Evolutionary conservation across 352 stramenopile genomes (phyloP).

Genomic region (Aphanomyces stellatus): DNA sequence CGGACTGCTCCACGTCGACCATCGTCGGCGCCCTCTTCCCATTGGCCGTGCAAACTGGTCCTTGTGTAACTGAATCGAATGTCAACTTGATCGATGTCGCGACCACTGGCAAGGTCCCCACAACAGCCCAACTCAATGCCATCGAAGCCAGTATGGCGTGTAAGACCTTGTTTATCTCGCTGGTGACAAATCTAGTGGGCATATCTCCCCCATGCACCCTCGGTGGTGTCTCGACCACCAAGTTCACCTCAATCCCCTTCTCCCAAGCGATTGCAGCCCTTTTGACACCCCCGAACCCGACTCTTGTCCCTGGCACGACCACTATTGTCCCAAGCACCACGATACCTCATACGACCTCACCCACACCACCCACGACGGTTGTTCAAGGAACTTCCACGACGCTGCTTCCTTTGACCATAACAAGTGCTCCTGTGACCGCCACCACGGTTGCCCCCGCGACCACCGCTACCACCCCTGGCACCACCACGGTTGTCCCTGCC

Average conservation of each 20-base stretch:
- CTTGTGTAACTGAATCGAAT: not conserved
- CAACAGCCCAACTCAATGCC: not conserved
- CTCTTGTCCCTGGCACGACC: too few species aligned
- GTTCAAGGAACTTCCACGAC: too few species aligned
- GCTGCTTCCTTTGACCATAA: too few species aligned
- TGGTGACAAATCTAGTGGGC: not conserved
- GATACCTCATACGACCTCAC: too few species aligned
- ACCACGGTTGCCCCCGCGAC: too few species aligned
- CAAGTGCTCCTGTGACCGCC: too few species aligned
- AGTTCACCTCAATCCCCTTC: not conserved
- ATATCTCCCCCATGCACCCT: slow-evolving; percentile 7
- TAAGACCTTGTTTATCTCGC: not conserved
- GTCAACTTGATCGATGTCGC: not conserved
- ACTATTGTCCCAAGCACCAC: too few species aligned
- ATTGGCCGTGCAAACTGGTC: not conserved
- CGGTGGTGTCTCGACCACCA: not conserved
- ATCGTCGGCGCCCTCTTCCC: not conserved
- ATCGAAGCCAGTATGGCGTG: not conserved
- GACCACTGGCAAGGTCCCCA: not conserved
- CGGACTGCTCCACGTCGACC: not conserved
- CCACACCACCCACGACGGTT: too few species aligned
- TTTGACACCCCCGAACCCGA: not conserved
- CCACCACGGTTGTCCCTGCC: too few species aligned
- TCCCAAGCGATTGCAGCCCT: not conserved
- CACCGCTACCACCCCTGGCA: too few species aligned